Base-by-base conservation (phyloP, 2,329 filamentous ascomycete species). In the Fusarium sublunatum region DNA sequence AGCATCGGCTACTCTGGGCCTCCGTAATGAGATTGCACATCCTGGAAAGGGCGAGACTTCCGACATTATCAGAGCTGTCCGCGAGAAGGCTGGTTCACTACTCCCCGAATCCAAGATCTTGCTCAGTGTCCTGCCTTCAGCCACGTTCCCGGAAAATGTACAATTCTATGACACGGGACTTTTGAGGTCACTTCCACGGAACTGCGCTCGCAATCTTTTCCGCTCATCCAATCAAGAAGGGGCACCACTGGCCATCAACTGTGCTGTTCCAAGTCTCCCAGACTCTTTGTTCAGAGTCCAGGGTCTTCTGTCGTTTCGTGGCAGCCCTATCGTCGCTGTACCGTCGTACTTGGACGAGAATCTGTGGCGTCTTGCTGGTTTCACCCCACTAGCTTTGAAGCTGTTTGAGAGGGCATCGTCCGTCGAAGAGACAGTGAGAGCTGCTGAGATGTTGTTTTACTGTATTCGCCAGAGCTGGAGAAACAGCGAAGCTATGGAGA, bases 401-500 rank as follows among this genome's bases (percentile, higher is more conserved):
- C 79, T 98, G 32, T 82, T 99, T 7, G 92, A 97, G 72, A 83
- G 89, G 31, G 89, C 95, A 2, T 82, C 83, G 3, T 89, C 87
- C 0, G 82, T 86, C 7, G 87, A 93, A 44, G 88, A 88, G 40
- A 87, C 93, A 26, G 79, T 93, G 9, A 85, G 91, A 50, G 88
- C 93, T 2, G 88, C 96, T 3, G 88, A 96, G 70, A 90, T 96
- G 70, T 82, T 97, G 25, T 93, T 97, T 61, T 87, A 91, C 64
- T 92, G 91, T 58, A 91, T 97, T 45, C 90, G 91, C 65, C 90
- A 91, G 64, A 98, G 91, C 73, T 99, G 96, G 95, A 87, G 95
- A 64, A 98, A 98, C 67, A 98, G 95, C 67, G 96, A 99, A 74
- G 93, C 95, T 25, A 97, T 99, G 91, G 95, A 99, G 75, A 89